Conservation (phyloP, 768 basidiomycete species). For the Russula ochroleuca region DNA sequence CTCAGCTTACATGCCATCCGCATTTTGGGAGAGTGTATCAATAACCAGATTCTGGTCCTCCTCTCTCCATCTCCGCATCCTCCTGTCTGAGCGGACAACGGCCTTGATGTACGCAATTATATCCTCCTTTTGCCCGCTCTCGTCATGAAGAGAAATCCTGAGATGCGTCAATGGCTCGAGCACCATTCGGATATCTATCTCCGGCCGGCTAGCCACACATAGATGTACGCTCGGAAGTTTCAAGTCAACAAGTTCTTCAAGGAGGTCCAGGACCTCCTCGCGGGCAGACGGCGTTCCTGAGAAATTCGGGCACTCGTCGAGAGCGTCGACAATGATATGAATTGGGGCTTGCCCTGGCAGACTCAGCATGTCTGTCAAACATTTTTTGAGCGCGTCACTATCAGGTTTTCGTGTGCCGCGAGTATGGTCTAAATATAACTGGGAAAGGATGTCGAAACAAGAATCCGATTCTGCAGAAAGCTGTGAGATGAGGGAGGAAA, state of each 20-base stretch:
- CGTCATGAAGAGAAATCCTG: constrained; percentile 3
- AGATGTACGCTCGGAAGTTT: neutral
- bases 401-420: neutral
- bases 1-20: constrained; percentile 10
- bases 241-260: neutral
- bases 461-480: neutral
- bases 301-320: constrained; percentile 13
- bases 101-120: neutral
- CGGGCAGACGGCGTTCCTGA: constrained; percentile 1
- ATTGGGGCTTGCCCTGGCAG: neutral
- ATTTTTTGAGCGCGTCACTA: neutral
- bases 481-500: constrained; percentile 4
- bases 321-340: constrained; percentile 5
- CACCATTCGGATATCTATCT: neutral
- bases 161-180: constrained; percentile 1
- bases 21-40: neutral
- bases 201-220: constrained; percentile 8
- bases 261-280: neutral
- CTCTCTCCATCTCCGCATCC: constrained; percentile 9
- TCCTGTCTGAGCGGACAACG: neutral
- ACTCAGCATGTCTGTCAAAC: neutral
- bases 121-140: constrained; percentile 5
- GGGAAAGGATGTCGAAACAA: neutral
- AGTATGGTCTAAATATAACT: neutral
- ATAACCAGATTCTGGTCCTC: neutral